Base-by-base conservation (phyloP, 768 basidiomycete species). In the Boletus fagicola region DNA sequence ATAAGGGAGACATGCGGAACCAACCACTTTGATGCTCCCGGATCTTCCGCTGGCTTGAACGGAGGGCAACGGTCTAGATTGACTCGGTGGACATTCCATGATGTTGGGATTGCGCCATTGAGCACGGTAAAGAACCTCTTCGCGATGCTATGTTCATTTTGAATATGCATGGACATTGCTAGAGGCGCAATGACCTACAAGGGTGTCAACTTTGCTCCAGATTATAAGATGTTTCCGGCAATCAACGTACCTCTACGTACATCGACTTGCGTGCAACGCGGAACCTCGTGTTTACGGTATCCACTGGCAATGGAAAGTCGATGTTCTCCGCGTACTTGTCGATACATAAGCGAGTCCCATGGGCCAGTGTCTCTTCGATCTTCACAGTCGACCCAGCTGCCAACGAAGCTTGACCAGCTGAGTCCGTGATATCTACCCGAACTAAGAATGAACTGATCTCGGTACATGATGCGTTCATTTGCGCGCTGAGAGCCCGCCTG, bases 251-350 rank as follows among this genome's bases (percentile, higher is more conserved):
- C 65, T 73, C 76, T 5, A 85, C 68, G 55, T 81, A 86, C 26
- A 66, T 74, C 1, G 83, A 85, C 60, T 80, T 83, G 39, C 84
- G 75, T 10, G 84, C 84, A 35, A 85, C 61, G 5, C 81, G 76
- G 11, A 78, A 62, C 60, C 73, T 81, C 2, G 66, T 51, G 16
- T 71, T 69, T 20, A 61, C 57, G 5, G 72, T 71, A 33, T 76
- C 62, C 11, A 84, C 67, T 10, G 80, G 80, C 45, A 80, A 76
- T 0, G 81, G 82, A 44, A 75, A 83, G 1, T 47, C 9, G 8
- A 83, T 55, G 35, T 53, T 48, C 49, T 75, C 63, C 5, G 54
- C 33, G n/a, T n/a, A n/a, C n/a, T n/a, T n/a, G n/a, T n/a, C n/a
- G n/a, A n/a, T 51, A 36, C n/a, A n/a, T n/a, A n/a, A n/a, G n/a